Conservation (phyloP, 306 rosid species). For the Chamaecrista fasciculata region DNA sequence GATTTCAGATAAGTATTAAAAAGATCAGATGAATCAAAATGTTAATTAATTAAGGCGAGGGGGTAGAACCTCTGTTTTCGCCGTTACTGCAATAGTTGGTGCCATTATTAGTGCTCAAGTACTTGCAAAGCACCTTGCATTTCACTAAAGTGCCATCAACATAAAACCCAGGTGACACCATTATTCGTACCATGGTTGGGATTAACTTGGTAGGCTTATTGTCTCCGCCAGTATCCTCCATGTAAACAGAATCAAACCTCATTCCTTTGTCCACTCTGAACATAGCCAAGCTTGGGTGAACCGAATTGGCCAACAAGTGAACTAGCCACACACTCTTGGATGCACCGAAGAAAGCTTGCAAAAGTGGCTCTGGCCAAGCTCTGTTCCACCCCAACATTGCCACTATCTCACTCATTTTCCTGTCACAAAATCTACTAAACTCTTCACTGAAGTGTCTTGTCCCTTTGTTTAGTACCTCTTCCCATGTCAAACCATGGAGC, state of each 20-base stretch:
- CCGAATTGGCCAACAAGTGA: conserved; percentile 74
- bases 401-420: conserved; percentile 95
- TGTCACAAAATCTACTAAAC: conserved; percentile 81
- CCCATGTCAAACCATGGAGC: conserved; percentile 79
- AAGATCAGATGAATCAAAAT: no score
- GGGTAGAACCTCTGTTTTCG: conserved; percentile 34
- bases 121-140: conserved; percentile 87
- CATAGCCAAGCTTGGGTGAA: conserved; percentile 66
- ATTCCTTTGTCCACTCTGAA: conserved; percentile 68
- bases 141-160: conserved; percentile 70
- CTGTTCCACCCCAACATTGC: conserved; percentile 92
- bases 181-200: conserved; percentile 61
- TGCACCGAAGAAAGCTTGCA: conserved; percentile 87
- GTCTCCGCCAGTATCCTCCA: conserved; percentile 85
- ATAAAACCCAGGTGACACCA: conserved; percentile 93
- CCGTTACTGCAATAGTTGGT: conserved; percentile 5
- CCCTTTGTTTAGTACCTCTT: conserved; percentile 81
- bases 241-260: conserved; percentile 65
- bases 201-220: conserved; percentile 49
- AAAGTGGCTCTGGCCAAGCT: conserved; percentile 87
- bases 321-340: conserved; percentile 85
- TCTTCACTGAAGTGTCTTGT: conserved; percentile 95
- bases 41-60: conserved; percentile 35
- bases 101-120: conserved; percentile 40
- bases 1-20: background rate